Evolutionary conservation across 164 flowering plant genomes (phyloP).

Genomic region (Macadamia tetraphylla): DNA sequence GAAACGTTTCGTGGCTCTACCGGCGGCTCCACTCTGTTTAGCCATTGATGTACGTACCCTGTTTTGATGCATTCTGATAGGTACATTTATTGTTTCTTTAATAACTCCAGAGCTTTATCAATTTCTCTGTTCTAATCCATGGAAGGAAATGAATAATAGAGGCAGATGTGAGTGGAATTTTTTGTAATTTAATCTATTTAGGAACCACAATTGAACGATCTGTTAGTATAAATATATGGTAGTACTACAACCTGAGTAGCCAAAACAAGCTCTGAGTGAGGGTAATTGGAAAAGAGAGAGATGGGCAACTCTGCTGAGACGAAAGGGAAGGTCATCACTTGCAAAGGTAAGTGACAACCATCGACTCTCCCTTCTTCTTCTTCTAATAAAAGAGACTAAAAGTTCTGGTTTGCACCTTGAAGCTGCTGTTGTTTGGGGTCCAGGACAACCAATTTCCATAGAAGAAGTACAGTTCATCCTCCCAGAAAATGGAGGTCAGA

Average conservation of each 20-base stretch:
- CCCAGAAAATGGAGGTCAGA: constrained; percentile 45
- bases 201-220: too few species aligned
- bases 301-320: background rate
- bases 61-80: too few species aligned
- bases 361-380: background rate
- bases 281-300: background rate
- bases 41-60: too few species aligned
- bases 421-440: constrained; percentile 36
- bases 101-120: too few species aligned
- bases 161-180: too few species aligned
- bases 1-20: too few species aligned
- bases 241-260: background rate
- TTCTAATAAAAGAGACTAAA: background rate
- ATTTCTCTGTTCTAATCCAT: too few species aligned
- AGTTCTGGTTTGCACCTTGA: background rate
- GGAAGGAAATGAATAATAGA: too few species aligned
- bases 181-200: too few species aligned
- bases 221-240: background rate
- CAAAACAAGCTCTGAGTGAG: background rate
- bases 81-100: too few species aligned
- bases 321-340: background rate
- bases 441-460: constrained; percentile 29
- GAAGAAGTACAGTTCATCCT: constrained; percentile 42
- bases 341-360: background rate
- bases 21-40: too few species aligned